These are phyloP conservation scores for Plasmodium sp. DNA, from an alignment of 169 alveolate species.

Conservation along the genomic window DNA sequence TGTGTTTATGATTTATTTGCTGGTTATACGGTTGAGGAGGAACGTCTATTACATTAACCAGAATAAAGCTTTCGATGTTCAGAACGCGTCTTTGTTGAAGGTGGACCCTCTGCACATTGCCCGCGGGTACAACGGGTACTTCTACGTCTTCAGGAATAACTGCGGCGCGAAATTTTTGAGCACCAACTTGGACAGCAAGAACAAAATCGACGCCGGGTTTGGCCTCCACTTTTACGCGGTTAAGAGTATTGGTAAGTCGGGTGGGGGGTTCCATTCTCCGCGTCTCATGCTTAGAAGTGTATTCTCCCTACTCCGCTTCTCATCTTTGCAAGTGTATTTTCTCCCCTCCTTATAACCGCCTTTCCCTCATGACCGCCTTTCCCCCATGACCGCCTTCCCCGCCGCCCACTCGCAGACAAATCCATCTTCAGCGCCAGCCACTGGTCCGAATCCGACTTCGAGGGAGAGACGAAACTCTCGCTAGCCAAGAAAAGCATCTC, in stretches of 20 bases:
- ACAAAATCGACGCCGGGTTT: constrained; percentile 45
- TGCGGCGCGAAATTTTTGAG: constrained; percentile 5
- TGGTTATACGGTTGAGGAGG: not conserved
- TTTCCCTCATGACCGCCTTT: not conserved
- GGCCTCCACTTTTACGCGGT: constrained; percentile 6
- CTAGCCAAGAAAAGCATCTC: not conserved
- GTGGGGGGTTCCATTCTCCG: not conserved
- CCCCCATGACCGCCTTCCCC: not conserved
- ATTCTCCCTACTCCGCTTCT: not conserved
- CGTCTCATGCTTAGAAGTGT: too few relatives aligned
- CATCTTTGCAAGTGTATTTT: not conserved
- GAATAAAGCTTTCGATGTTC: constrained; percentile 15
- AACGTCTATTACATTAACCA: constrained; percentile 39
- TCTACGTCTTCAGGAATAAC: not conserved
- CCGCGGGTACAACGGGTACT: constrained; percentile 14
- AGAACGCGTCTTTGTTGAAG: not conserved
- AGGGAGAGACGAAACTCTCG: constrained; percentile 4
- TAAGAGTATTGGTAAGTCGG: constrained; percentile 13
- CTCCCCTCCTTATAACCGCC: not conserved
- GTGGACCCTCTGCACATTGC: constrained; percentile 11
- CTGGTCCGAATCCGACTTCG: constrained; percentile 3
- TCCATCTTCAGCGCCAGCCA: not conserved
- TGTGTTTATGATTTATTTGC: constrained; percentile 28
- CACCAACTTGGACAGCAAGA: not conserved
- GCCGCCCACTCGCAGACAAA: not conserved